Base-by-base conservation (phyloP, 139 green algal genomes). In the Chlorella vulgaris region DNA sequence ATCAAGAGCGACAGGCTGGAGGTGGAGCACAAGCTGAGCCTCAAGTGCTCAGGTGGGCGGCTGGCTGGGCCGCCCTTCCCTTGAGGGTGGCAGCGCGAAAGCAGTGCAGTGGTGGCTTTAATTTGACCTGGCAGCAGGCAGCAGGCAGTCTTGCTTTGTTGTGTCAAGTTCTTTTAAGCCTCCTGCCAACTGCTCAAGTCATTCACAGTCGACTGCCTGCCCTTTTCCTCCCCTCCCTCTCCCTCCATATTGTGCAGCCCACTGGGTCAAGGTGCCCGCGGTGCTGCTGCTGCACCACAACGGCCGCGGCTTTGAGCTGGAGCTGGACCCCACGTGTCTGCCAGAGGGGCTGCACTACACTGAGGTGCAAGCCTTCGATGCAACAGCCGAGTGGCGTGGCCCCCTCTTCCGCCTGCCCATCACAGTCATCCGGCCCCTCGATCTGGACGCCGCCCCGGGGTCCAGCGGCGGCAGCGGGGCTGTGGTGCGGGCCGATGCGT, bases 351-450 rank as follows among this genome's bases (percentile, higher is more conserved):
- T 98, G 74, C 94, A 98, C 85, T 96, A 94, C 76, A 66, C 71
- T 13, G 93, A 98, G 79, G 82, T 98, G 18, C 60, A 70, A 22
- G 90, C 70, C 4, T 83, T 84, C 33, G 91, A 96, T 65, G 73
- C 82, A 31, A 79, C 69, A 0, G 85, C 87, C 28, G 73, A 80
- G 13, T 94, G 90, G 89, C 76, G 90, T 28, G 95, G 95, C 7
- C 90, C 95, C 4, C 85, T 98, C 33, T 93, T 97, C 81, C 86
- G 91, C 36, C 29, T 97, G 40, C 94, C 94, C 28, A 82, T 97
- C 68, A 96, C 91, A 26, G 89, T 97, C 10, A 83, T 94, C 70
- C 90, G 88, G 78, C 89, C 92, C 28, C 67, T 85, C 51, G 51
- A 69, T 19, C 60, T 80, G 8, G 29, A 35, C 18, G 33, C 38